These are phyloP conservation scores for Melocanna baccifera DNA, from an alignment of 176 grass and related monocot species.

Conservation along the genomic window DNA sequence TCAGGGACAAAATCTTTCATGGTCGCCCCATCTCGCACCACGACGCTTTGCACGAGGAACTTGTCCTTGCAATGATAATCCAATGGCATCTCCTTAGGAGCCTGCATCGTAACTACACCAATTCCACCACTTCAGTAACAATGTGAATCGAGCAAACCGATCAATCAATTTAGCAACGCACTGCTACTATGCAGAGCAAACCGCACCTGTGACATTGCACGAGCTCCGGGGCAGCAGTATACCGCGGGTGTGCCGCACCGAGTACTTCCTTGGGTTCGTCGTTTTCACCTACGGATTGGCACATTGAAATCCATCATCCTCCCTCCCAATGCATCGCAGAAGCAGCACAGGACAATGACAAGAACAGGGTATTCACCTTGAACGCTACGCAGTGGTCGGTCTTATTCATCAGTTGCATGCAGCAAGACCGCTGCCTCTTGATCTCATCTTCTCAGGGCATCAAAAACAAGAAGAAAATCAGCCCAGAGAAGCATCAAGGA, in stretches of 20 bases:
- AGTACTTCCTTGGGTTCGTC: conserved; percentile 85
- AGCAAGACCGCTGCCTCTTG: conserved; percentile 74
- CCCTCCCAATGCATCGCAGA: not conserved
- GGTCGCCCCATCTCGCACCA: conserved; percentile 39
- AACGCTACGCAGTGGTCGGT: conserved; percentile 68
- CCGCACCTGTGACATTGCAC: conserved; percentile 59
- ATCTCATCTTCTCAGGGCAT: conserved; percentile 52
- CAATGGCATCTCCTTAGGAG: conserved; percentile 50
- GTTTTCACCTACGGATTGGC: conserved; percentile 71
- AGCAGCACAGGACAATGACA: not conserved
- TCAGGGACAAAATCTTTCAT: conserved; percentile 53
- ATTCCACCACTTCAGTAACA: not conserved
- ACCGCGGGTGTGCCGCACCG: conserved; percentile 63
- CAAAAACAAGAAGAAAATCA: conserved; percentile 22
- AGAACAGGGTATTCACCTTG: conserved; percentile 52
- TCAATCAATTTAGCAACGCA: not conserved
- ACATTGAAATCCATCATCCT: not conserved
- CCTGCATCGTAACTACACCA: conserved; percentile 70
- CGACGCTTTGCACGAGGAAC: conserved; percentile 81
- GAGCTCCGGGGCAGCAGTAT: conserved; percentile 56
- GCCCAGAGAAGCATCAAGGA: not conserved
- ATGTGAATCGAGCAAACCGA: not conserved
- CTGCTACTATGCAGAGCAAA: not conserved
- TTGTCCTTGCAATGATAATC: conserved; percentile 93
- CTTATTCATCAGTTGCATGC: conserved; percentile 79